Conservation (phyloP, 78 protist genomes). For the Protostelium mycophagum region DNA sequence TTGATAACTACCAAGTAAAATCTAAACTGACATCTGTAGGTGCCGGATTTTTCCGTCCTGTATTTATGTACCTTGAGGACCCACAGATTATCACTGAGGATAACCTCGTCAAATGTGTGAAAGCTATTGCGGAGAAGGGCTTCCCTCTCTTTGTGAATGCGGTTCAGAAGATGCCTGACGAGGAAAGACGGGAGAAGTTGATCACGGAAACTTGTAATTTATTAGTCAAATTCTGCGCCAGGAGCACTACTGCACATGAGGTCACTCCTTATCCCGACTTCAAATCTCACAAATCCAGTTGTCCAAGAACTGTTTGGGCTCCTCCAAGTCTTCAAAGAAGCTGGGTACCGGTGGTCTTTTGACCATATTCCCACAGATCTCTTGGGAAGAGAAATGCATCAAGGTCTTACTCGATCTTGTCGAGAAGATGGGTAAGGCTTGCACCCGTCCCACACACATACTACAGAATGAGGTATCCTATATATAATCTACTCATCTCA, state of each 20-base stretch:
- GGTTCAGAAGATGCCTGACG: not conserved
- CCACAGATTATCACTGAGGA: not conserved
- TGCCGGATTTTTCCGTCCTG: constrained; percentile 10
- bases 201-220: not conserved
- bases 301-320: not conserved
- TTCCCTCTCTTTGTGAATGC: not conserved
- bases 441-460: not conserved
- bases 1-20: too few relatives aligned
- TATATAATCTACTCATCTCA: not conserved
- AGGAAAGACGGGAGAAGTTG: not conserved
- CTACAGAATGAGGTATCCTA: not conserved
- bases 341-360: not conserved
- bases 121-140: not conserved
- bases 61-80: constrained; percentile 52
- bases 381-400: constrained; percentile 48
- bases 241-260: not conserved
- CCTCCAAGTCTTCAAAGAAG: not conserved
- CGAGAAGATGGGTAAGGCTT: constrained; percentile 35
- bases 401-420: constrained; percentile 43
- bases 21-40: not conserved
- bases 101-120: not conserved
- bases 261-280: not conserved
- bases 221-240: not conserved
- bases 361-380: constrained; percentile 51
- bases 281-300: not conserved